These are phyloP conservation scores for Clarireedia homoeocarpa DNA, from an alignment of 2,329 filamentous ascomycete species.

Conservation along the genomic window DNA sequence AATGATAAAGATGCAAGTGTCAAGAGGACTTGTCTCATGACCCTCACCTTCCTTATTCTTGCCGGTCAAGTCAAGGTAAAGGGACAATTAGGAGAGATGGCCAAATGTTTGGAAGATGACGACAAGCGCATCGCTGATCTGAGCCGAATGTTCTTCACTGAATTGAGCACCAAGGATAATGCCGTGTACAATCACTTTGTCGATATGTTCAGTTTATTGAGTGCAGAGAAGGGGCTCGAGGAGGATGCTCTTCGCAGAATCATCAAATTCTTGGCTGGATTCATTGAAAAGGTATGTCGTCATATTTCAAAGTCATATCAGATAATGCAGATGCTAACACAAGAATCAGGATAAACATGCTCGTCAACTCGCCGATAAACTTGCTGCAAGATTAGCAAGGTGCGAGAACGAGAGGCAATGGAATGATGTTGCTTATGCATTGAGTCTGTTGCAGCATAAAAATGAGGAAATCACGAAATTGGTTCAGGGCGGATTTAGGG, in stretches of 20 bases:
- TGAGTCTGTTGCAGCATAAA: constrained; percentile 85
- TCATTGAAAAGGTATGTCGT: constrained; percentile 82
- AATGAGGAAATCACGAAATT: constrained; percentile 81
- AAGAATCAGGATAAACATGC: constrained; percentile 81
- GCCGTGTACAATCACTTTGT: constrained; percentile 99
- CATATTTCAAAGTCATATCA: not conserved
- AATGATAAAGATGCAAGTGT: constrained; percentile 84
- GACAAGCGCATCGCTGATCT: constrained; percentile 92
- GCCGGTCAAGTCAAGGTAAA: constrained; percentile 99
- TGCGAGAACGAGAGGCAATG: constrained; percentile 93
- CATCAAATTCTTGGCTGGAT: constrained; percentile 86
- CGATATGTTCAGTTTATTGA: constrained; percentile 94
- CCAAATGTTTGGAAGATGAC: constrained; percentile 94
- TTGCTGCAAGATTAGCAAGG: constrained; percentile 74
- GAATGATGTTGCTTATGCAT: constrained; percentile 92
- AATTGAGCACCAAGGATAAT: constrained; percentile 96
- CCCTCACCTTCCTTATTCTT: constrained; percentile 90
- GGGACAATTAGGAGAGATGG: constrained; percentile 97
- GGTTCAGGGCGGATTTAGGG: constrained; percentile 66
- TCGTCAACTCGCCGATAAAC: constrained; percentile 85
- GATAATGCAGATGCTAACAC: constrained; percentile 12
- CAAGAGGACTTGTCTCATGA: constrained; percentile 97
- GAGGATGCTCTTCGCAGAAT: constrained; percentile 84
- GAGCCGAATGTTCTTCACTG: constrained; percentile 96
- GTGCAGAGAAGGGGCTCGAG: constrained; percentile 69